A percentile compares a stretch with the other conserved stretches of the same genome.
Conservation (phyloP, 176 grass and related monocot genomes). For the Themeda triandra region DNA sequence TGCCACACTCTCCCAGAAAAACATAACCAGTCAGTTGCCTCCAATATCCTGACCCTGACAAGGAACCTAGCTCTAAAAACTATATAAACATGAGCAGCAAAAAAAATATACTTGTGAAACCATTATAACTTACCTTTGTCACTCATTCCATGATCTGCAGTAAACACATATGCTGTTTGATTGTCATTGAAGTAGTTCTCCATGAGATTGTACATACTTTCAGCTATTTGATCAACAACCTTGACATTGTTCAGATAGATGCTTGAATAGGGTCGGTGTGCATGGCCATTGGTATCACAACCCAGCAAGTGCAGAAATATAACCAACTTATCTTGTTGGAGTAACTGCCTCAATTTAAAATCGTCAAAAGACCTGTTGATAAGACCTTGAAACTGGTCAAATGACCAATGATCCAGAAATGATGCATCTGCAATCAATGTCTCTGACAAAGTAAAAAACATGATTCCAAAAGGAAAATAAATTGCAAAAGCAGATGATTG, state of each 20-base stretch:
- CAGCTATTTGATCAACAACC: constrained; percentile 90
- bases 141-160: constrained; percentile 98
- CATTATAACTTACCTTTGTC: constrained; percentile 72
- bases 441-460: constrained; percentile 46
- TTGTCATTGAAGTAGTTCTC: constrained; percentile 91
- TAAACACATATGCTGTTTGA: constrained; percentile 83
- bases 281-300: constrained; percentile 96
- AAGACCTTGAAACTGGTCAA: constrained; percentile 95
- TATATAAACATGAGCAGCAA: not conserved
- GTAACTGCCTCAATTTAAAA: constrained; percentile 65
- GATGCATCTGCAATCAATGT: constrained; percentile 87
- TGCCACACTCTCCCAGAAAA: not conserved
- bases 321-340: constrained; percentile 81
- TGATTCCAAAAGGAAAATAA: constrained; percentile 14
- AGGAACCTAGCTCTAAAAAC: constrained; percentile 4
- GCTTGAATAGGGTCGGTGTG: constrained; percentile 82
- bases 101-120: constrained; percentile 13
- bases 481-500: constrained; percentile 4
- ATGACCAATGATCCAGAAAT: constrained; percentile 96
- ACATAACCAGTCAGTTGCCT: not conserved
- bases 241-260: constrained; percentile 97
- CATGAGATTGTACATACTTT: constrained; percentile 87
- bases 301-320: constrained; percentile 95
- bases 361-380: constrained; percentile 70
- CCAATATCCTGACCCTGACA: not conserved